A percentile compares a stretch with the other conserved stretches of the same genome.
Evolutionary conservation across 2,329 filamentous ascomycete species (phyloP).

Genomic region (Venturia aucupariae): DNA sequence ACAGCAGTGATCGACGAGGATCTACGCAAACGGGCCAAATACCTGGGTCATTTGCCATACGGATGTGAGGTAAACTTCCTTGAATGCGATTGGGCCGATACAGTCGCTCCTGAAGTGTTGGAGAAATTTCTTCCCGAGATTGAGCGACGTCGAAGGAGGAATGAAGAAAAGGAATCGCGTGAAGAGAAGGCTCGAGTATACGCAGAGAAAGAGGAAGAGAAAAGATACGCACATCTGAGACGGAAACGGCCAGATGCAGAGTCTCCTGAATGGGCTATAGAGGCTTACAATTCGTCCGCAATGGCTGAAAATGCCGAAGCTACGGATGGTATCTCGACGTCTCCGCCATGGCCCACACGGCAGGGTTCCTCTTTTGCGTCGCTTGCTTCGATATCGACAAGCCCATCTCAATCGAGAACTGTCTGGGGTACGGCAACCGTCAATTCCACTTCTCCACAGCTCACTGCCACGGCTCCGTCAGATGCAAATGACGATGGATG

Average conservation of each 20-base stretch:
- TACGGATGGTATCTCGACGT: neutral
- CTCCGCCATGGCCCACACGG: constrained; percentile 20
- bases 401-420: constrained; percentile 65
- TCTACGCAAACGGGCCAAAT: constrained; percentile 74
- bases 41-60: constrained; percentile 74
- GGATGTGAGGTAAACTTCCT: constrained; percentile 88
- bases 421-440: constrained; percentile 86
- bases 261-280: constrained; percentile 40
- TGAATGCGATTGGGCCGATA: constrained; percentile 92
- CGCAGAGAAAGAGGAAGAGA: constrained; percentile 70
- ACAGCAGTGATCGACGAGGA: constrained; percentile 82
- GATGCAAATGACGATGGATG: constrained; percentile 63
- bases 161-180: constrained; percentile 71
- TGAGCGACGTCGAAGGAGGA: constrained; percentile 63
- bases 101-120: constrained; percentile 67
- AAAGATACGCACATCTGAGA: constrained; percentile 58
- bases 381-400: constrained; percentile 70
- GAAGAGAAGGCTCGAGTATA: constrained; percentile 79
- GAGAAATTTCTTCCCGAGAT: constrained; percentile 68
- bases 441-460: constrained; percentile 46
- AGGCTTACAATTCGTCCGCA: constrained; percentile 33
- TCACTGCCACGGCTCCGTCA: constrained; percentile 32
- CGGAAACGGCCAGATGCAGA: constrained; percentile 47
- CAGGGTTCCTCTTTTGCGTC: constrained; percentile 54
- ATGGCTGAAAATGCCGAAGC: constrained; percentile 25